phyloP scores from a whole-genome alignment of 176 grass and related monocot genomes.

The Bothriochloa decipiens region DNA sequence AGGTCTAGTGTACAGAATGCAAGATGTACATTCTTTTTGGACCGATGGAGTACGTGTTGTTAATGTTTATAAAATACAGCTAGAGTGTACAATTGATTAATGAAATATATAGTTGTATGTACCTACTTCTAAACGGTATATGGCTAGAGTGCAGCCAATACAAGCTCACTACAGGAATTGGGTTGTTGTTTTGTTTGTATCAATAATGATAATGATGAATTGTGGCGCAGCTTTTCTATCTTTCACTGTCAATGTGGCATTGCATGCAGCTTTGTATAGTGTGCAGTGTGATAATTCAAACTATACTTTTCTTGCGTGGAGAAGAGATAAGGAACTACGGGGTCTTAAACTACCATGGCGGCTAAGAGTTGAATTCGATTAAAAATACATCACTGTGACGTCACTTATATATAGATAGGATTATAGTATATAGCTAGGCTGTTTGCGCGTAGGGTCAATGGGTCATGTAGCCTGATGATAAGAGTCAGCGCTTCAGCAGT shows the following conservation, averaged over 20 bases:
- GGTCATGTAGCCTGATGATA: constrained; percentile 1
- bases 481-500: neutral
- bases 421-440: neutral
- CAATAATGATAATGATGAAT: neutral
- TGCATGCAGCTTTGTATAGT: neutral
- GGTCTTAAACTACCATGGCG: neutral
- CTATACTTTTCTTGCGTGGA: neutral
- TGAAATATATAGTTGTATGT: too few species aligned
- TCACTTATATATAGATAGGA: neutral
- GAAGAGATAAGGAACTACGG: neutral
- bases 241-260: neutral
- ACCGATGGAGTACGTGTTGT: neutral
- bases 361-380: neutral
- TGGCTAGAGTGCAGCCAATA: neutral
- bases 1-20: neutral
- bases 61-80: neutral
- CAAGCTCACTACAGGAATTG: too few species aligned
- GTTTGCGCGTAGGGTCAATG: neutral
- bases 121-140: neutral
- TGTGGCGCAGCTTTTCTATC: neutral
- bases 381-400: neutral
- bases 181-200: too few species aligned
- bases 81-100: neutral
- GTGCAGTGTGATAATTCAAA: neutral
- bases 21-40: neutral